Base-by-base conservation (phyloP, 225 moss, liverwort and hornwort species). In the Climacium dendroides region DNA sequence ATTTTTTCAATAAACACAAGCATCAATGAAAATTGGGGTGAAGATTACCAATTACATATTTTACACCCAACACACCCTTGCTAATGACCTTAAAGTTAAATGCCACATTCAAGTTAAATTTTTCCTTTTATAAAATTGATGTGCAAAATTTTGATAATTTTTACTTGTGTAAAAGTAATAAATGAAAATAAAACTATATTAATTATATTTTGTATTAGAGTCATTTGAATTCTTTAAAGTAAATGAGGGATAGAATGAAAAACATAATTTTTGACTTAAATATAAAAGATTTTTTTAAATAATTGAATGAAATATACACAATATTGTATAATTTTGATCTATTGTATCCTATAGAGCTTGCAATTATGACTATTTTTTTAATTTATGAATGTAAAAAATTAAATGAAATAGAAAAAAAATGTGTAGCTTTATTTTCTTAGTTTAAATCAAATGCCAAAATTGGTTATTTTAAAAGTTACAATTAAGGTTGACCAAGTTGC, bases 141-240 rank as follows among this genome's bases (percentile, higher is more conserved):
- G n/a, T n/a, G n/a, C n/a, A n/a, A n/a, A n/a, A n/a, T 67, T 67
- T 67, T 37, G 10, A 39, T 23, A 23, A 37, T 23, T 37, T 69
- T 13, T 1, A 30, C 6, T 37, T 7, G 6, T 24, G 0, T 7
- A 39, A 69, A 37, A 69, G 2, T 32, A 34, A 9, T 16, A 8
- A 62, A 32, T 30, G 15, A 30, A 30, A 30, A 30, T 62, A 32
- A 63, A 17, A 63, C 7, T 32, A 17, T 28, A 28, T 28, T 6
- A 60, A 63, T 63, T 63, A 9, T 17, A 34, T 20, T 66, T 3
- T 20, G 2, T 3, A n/a, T n/a, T n/a, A 66, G 6, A 66, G 20
- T n/a, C 11, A 20, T 66, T n/a, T n/a, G 20, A 20, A 66, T n/a
- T 6, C 12, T 35, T 3, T 35, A 19, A 10, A 0, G 0, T 19